Evolutionary conservation across 257 asterid genomes (phyloP).

Genomic region (Anisodus acutangulus): DNA sequence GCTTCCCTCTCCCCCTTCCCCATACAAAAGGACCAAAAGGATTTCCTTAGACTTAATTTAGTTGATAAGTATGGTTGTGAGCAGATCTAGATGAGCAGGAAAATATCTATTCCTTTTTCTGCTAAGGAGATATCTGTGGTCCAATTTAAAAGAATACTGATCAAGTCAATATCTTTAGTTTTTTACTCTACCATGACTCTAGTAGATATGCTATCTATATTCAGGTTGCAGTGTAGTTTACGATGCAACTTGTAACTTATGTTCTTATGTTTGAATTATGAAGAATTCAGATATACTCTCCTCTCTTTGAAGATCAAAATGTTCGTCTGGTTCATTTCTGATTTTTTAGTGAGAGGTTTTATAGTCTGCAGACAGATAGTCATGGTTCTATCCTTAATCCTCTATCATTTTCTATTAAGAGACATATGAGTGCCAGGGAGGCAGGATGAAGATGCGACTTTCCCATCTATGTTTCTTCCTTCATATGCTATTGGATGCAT

Average conservation of each 20-base stretch:
- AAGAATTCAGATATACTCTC: background rate
- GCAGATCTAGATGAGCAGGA: background rate
- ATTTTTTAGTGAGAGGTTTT: background rate
- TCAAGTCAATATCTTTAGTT: background rate
- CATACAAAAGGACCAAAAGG: background rate
- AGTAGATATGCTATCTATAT: background rate
- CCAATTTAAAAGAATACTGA: background rate
- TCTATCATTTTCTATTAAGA: background rate
- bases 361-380: constrained; percentile 5
- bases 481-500: background rate
- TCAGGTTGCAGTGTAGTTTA: background rate
- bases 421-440: background rate
- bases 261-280: background rate
- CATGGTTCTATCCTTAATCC: background rate
- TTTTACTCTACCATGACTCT: background rate
- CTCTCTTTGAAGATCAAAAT: background rate
- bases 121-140: background rate
- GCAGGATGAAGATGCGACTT: background rate
- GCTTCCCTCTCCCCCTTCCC: background rate
- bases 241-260: background rate
- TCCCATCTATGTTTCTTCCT: constrained; percentile 6
- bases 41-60: background rate
- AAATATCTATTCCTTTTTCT: background rate
- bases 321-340: constrained; percentile 22
- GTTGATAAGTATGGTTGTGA: constrained; percentile 5